Evolutionary conservation across 2,329 filamentous ascomycete species (phyloP), one percentile per base, ranked within the genome.

Genomic region (Thermothelomyces thermophilus): DNA sequence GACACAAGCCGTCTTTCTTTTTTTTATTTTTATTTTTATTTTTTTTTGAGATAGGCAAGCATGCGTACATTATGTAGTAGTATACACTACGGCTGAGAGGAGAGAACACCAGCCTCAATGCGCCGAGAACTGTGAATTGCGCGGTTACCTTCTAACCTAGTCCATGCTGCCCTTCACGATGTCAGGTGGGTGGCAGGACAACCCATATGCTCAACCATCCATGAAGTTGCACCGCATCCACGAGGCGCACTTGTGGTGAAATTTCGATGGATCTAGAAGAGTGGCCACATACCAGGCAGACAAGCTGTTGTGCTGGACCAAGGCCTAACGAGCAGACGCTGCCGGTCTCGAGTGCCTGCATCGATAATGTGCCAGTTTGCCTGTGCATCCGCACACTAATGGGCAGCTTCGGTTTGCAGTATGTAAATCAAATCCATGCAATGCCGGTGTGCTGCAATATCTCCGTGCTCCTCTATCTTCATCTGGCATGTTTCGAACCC

Each of bases 111-210:
- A n/a, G n/a, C n/a, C n/a, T n/a, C 10, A 17, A 19, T 22, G 9
- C 14, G 24, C 4, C 22, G 35, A 22, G 19, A 26, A 17, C 13
- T 28, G 30, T 20, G 35, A 20, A 14, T 39, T 39, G 22, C 14
- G 36, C 35, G n/a, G 35, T 35, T 50, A 26, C 24, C 24, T n/a
- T n/a, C n/a, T n/a, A n/a, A n/a, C n/a, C n/a, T n/a, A n/a, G n/a
- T n/a, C n/a, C n/a, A n/a, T n/a, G n/a, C n/a, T n/a, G n/a, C 20
- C 36, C 37, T 26, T 51, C 43, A 33, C 43, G 43, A 39, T 31
- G 35, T 22, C 17, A 36, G 19, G 26, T 16, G 42, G 17, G 22
- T 39, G 14, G 47, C 45, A 8, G 34, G 20, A 44, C 35, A 40
- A 33, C 13, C 41, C 17, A 19, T 7, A 30, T 43, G 24, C 43